Percentiles rank a stretch among this genome's conserved stretches.
Evolutionary conservation across 176 grass and related monocot species (phyloP).

Genomic region (Cenchrus americanus): DNA sequence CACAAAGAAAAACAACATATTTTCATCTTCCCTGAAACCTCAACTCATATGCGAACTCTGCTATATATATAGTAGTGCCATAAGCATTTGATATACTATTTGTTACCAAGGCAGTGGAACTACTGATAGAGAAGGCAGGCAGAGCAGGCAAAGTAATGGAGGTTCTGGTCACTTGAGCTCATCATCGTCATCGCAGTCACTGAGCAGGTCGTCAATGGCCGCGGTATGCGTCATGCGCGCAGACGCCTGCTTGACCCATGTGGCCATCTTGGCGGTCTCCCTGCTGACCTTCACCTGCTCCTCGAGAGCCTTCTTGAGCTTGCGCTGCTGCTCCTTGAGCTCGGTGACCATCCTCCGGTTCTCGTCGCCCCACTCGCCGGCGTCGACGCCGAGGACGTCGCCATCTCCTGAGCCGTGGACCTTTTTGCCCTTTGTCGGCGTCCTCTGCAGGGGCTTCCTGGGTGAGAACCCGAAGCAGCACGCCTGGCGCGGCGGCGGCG

Average conservation of each 20-base stretch:
- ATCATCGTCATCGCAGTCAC: conserved; percentile 62
- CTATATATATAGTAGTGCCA: not conserved
- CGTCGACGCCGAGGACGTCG: conserved; percentile 40
- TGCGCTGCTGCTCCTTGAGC: conserved; percentile 73
- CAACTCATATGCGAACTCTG: not conserved
- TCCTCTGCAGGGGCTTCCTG: conserved; percentile 46
- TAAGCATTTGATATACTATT: conserved; percentile 1
- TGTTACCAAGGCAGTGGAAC: conserved; percentile 8
- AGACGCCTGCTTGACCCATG: conserved; percentile 68
- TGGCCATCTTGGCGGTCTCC: conserved; percentile 84
- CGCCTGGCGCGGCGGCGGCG: conserved; percentile 49
- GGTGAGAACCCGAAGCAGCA: conserved; percentile 83
- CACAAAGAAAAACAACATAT: not conserved
- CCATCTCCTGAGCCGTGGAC: conserved; percentile 19
- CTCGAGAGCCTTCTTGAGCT: conserved; percentile 79
- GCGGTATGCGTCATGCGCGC: conserved; percentile 64
- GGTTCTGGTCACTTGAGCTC: conserved; percentile 59
- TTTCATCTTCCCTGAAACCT: conserved; percentile 5
- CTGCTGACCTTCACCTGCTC: conserved; percentile 76
- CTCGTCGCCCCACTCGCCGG: conserved; percentile 66
- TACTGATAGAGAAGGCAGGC: not conserved
- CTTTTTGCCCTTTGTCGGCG: conserved; percentile 26
- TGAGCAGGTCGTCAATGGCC: conserved; percentile 71
- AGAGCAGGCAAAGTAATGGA: not conserved
- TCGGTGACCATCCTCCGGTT: conserved; percentile 48